A percentile compares a stretch with the other conserved stretches of the same genome.
Conservation (phyloP, 176 grass and related monocot species). For the Elymus sibiricus region DNA sequence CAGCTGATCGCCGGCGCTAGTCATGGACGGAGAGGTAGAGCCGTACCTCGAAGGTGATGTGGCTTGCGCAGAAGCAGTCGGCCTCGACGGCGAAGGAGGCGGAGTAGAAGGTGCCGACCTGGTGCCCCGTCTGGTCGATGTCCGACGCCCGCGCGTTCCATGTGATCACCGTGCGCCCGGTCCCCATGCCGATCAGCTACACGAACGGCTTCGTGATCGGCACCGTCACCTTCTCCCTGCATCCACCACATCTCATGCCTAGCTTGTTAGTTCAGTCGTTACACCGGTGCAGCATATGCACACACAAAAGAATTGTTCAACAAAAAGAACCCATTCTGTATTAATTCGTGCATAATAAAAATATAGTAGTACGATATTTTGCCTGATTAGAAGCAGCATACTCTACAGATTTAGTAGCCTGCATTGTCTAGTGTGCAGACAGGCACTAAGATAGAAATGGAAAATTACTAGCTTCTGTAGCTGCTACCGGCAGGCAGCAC, state of each 20-base stretch:
- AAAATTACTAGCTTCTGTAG: neutral
- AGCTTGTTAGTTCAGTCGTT: neutral
- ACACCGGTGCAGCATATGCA: neutral
- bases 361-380: neutral
- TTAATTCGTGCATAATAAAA: neutral
- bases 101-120: conserved; percentile 78
- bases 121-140: conserved; percentile 32
- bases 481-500: neutral
- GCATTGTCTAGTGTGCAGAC: neutral
- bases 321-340: neutral
- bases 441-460: neutral
- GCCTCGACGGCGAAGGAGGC: conserved; percentile 84
- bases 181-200: conserved; percentile 70
- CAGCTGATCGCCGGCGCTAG: neutral
- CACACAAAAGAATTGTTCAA: neutral
- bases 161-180: conserved; percentile 60
- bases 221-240: conserved; percentile 93
- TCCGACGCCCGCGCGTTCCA: conserved; percentile 72
- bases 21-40: neutral
- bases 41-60: conserved; percentile 82
- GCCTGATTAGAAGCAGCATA: neutral
- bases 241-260: neutral
- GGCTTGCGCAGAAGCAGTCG: conserved; percentile 83
- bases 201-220: conserved; percentile 86
- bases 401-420: neutral